phyloP scores from a whole-genome alignment of 371 early-diverging fungal species.

The Rhizopus arrhizus region DNA sequence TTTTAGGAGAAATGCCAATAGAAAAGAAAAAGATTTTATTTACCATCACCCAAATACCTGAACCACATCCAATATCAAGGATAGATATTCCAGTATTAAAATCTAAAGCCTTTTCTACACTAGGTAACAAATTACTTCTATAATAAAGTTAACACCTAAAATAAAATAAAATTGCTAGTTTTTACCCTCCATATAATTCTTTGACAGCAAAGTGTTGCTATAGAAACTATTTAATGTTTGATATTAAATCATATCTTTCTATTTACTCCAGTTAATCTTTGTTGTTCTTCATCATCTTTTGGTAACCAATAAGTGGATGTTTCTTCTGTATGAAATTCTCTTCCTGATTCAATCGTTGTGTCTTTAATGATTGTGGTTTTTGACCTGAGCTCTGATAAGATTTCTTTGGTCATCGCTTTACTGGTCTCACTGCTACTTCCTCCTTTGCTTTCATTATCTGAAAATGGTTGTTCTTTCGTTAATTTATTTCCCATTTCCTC shows the following conservation, averaged over 20 bases:
- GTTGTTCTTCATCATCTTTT: conserved; percentile 21
- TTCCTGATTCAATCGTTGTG: neutral
- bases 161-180: too few species aligned
- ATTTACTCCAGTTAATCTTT: conserved; percentile 20
- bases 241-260: neutral
- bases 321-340: conserved; percentile 25
- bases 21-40: neutral
- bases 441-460: too few species aligned
- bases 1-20: too few species aligned
- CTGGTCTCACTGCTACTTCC: too few species aligned
- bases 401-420: too few species aligned
- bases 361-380: neutral
- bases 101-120: neutral
- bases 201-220: conserved; percentile 16
- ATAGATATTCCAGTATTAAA: conserved; percentile 7
- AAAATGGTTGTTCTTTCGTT: too few species aligned
- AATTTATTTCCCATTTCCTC: too few species aligned
- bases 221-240: conserved; percentile 16
- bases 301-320: conserved; percentile 19
- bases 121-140: conserved; percentile 3
- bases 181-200: conserved; percentile 11
- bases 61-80: conserved; percentile 40
- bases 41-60: conserved; percentile 34
- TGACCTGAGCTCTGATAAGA: neutral
- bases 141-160: neutral